Evolutionary conservation across 2,329 filamentous ascomycete species (phyloP).

Genomic region (Monilinia aucupariae): DNA sequence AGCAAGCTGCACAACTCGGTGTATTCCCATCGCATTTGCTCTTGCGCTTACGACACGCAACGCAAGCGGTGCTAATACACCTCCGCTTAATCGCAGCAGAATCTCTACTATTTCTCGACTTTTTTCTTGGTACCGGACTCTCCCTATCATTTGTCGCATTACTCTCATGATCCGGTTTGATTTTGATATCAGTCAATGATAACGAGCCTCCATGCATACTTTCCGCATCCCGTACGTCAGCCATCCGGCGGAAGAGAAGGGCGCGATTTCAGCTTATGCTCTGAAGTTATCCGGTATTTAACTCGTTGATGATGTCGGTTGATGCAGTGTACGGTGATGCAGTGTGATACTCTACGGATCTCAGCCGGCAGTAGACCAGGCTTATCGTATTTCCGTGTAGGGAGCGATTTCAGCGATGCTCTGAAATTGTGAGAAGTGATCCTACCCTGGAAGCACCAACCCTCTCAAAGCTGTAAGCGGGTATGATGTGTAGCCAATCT

Average conservation of each 20-base stretch:
- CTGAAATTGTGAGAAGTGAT: not conserved
- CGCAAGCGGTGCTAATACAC: constrained; percentile 79
- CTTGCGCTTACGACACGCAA: constrained; percentile 73
- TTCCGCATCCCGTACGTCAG: constrained; percentile 14
- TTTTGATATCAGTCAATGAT: constrained; percentile 7
- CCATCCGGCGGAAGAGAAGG: constrained; percentile 13
- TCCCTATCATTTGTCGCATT: constrained; percentile 3
- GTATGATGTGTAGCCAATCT: not conserved
- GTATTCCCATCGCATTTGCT: constrained; percentile 89
- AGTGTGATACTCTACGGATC: not conserved
- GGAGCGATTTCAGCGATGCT: not conserved
- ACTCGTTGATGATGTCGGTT: not conserved
- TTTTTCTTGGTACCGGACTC: constrained; percentile 28
- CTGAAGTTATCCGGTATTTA: constrained; percentile 5
- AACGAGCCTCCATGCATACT: constrained; percentile 1
- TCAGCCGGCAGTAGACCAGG: not conserved
- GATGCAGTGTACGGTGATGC: constrained; percentile 3
- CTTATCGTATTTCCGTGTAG: constrained; percentile 2
- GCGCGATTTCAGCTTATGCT: constrained; percentile 1
- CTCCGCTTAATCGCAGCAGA: constrained; percentile 52
- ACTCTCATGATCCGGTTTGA: not conserved
- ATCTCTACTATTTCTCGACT: constrained; percentile 32
- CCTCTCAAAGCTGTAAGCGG: not conserved
- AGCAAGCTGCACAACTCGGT: constrained; percentile 91
- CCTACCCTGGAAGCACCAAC: not conserved